Conservation (phyloP, 2,329 filamentous ascomycete genomes). For the Bisporella sp. region DNA sequence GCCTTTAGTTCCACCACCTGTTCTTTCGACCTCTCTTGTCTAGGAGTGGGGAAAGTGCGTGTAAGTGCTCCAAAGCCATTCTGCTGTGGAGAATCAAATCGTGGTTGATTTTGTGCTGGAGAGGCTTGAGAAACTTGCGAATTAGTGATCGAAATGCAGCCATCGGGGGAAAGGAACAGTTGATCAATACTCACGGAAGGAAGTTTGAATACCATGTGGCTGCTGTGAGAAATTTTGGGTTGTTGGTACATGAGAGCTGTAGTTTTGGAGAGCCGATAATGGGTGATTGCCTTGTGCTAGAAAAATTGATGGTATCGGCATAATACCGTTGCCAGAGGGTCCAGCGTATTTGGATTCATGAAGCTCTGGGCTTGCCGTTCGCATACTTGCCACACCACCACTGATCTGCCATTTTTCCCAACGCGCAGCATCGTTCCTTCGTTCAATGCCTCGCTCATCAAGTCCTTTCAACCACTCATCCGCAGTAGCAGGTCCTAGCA, state of each 20-base stretch:
- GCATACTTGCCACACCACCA: constrained; percentile 20
- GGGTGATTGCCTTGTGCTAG: too few species aligned
- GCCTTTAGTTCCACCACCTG: constrained; percentile 59
- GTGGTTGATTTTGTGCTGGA: constrained; percentile 17
- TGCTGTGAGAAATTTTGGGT: background rate
- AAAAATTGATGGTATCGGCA: background rate
- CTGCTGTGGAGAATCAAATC: constrained; percentile 25
- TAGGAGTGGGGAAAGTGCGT: constrained; percentile 15
- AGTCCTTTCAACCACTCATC: constrained; percentile 79
- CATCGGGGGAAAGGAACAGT: background rate
- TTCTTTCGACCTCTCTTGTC: constrained; percentile 48
- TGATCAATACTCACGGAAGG: constrained; percentile 7
- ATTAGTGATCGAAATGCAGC: background rate
- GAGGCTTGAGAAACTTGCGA: too few species aligned
- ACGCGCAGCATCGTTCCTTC: constrained; percentile 53
- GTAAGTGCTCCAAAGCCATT: constrained; percentile 20
- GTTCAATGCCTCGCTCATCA: constrained; percentile 51
- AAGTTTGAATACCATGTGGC: constrained; percentile 2
- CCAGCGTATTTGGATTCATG: constrained; percentile 6
- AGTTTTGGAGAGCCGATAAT: too few species aligned
- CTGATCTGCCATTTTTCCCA: constrained; percentile 66
- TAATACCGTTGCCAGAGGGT: background rate
- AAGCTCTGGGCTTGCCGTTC: constrained; percentile 1
- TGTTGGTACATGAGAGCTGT: constrained; percentile 3
- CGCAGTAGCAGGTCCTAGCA: constrained; percentile 58